These are phyloP conservation scores for Aspergillus haitiensis DNA, from an alignment of 495 filamentous ascomycete species.

Conservation along the genomic window DNA sequence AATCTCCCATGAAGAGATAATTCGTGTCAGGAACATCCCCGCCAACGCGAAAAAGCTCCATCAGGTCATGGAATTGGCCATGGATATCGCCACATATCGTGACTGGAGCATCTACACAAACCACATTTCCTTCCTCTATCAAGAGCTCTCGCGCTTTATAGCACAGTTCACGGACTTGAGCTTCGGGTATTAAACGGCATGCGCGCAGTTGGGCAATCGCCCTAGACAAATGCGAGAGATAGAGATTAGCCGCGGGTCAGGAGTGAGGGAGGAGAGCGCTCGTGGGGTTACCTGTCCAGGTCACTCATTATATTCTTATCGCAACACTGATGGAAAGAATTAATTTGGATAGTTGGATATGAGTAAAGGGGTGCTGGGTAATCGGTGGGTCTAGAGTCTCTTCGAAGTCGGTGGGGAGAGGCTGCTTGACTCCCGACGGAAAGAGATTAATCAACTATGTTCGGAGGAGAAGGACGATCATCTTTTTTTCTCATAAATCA, in stretches of 20 bases:
- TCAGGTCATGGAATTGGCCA: conserved; percentile 96
- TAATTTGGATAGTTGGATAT: conserved; percentile 15
- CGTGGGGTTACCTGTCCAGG: conserved; percentile 66
- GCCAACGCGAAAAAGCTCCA: conserved; percentile 96
- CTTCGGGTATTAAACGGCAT: conserved; percentile 94
- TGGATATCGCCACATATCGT: conserved; percentile 99
- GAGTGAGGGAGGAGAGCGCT: not conserved
- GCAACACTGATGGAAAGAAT: conserved; percentile 6
- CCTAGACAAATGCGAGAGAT: conserved; percentile 47
- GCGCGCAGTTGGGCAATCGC: conserved; percentile 91
- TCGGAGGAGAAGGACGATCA: conserved; percentile 24
- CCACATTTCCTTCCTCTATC: conserved; percentile 97
- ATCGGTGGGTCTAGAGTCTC: conserved; percentile 23
- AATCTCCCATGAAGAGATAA: conserved; percentile 99
- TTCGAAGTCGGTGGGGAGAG: conserved; percentile 9
- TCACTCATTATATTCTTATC: conserved; percentile 69
- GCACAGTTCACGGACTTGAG: conserved; percentile 92
- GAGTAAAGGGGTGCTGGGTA: conserved; percentile 16
- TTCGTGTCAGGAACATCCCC: conserved; percentile 96
- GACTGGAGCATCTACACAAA: conserved; percentile 91
- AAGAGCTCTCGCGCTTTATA: conserved; percentile 96
- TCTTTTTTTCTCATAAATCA: conserved; percentile 21
- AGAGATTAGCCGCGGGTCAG: conserved; percentile 18
- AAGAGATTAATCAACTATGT: conserved; percentile 24
- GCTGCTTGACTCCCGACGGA: conserved; percentile 8